Evolutionary conservation across 1,284 basidiomycete genomes (phyloP).

Genomic region (Hypsizygus ulmarius): DNA sequence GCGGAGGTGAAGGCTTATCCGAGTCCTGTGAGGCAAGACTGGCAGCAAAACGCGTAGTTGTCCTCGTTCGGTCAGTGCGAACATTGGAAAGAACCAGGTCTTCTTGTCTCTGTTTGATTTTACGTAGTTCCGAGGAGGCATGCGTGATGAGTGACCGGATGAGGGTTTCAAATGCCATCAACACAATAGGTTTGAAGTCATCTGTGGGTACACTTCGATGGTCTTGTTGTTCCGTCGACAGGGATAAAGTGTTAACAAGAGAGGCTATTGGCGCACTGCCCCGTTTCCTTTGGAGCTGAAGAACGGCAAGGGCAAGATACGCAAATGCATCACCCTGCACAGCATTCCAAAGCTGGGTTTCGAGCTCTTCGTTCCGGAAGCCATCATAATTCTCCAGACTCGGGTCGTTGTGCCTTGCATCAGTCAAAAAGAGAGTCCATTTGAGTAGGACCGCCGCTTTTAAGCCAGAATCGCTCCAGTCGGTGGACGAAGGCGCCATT

Average conservation of each 20-base stretch:
- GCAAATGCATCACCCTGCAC: constrained; percentile 83
- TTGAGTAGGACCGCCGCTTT: constrained; percentile 79
- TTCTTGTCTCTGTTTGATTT: constrained; percentile 90
- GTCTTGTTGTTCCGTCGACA: constrained; percentile 47
- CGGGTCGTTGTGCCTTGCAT: constrained; percentile 67
- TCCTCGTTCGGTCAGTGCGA: constrained; percentile 54
- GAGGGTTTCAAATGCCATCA: constrained; percentile 70
- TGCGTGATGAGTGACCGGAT: constrained; percentile 74
- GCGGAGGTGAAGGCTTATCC: constrained; percentile 37
- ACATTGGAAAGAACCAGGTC: constrained; percentile 70
- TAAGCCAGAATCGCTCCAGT: constrained; percentile 73
- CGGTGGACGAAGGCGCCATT: constrained; percentile 41
- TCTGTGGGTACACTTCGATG: constrained; percentile 58
- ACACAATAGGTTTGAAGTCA: constrained; percentile 65
- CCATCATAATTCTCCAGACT: constrained; percentile 62
- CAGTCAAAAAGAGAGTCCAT: constrained; percentile 84
- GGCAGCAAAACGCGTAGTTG: constrained; percentile 44
- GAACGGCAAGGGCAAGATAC: constrained; percentile 61
- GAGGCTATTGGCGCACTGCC: constrained; percentile 43
- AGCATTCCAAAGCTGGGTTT: constrained; percentile 78
- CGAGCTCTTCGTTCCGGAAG: constrained; percentile 77
- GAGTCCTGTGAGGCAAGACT: constrained; percentile 36
- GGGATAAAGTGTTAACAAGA: constrained; percentile 39
- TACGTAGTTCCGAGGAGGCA: constrained; percentile 84
- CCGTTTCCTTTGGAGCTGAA: constrained; percentile 49